Base-by-base conservation (phyloP, 257 asterid species). In the Solanum sitiens region DNA sequence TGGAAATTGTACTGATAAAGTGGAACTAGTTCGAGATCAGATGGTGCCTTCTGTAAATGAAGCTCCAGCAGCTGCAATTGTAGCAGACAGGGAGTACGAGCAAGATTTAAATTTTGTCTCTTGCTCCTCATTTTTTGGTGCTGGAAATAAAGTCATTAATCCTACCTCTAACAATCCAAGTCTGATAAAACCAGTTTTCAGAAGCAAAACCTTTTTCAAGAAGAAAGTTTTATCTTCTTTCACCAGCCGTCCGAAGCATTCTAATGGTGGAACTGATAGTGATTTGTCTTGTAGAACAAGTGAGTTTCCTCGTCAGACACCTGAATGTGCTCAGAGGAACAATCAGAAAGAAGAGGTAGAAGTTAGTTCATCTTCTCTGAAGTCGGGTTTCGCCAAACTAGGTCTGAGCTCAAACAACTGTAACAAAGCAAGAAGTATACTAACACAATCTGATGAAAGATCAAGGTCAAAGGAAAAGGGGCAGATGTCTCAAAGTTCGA, bases 401-500 rank as follows among this genome's bases (percentile, higher is more conserved):
- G 82, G 82, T 87, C 89, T 84, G 33, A 73, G 42, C 87, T 90
- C 89, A 18, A 87, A 75, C 47, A 44, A 56, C 85, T 44, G 53
- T 63, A 63, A 83, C 61, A 90, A 88, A 91, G 75, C 90, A 37
- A 94, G 87, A 91, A 89, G 84, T 83, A 89, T 74, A 53, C 76
- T 91, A 88, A 87, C 63, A 73, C 90, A 88, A 86, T 82, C 87
- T 84, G 94, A 91, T 84, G 94, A 91, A 89, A 89, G 86, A 84
- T 91, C 94, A 30, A 88, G 93, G 86, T 90, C 94, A 42, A 90
- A 89, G 91, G 96, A 91, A 79, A 94, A 89, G 87, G 94, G 95
- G 83, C 96, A 95, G 88, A 86, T 92, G 74, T 94, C 98, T 50
- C 96, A 92, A 85, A 94, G 98, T 89, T 95, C 98, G 40, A 93